Evolutionary conservation across 148 eudicot genomes (phyloP).

Genomic region (Polygonum maritimum): DNA sequence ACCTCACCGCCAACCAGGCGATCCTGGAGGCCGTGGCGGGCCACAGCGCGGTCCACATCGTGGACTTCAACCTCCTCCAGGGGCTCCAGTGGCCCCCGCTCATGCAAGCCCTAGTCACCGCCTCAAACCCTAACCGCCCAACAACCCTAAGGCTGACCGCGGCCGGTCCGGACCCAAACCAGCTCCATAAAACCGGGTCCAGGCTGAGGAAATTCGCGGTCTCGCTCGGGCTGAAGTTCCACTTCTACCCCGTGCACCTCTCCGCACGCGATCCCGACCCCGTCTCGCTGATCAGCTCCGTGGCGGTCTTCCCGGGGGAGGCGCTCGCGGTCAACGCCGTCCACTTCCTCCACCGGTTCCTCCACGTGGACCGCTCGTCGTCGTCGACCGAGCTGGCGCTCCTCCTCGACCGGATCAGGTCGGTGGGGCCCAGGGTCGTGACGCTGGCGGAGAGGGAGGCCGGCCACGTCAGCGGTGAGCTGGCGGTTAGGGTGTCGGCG

Average conservation of each 20-base stretch:
- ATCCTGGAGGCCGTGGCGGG: constrained; percentile 62
- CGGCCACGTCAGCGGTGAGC: constrained; percentile 49
- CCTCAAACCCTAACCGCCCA: constrained; percentile 26
- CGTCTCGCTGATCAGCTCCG: background rate
- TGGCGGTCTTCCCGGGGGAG: constrained; percentile 37
- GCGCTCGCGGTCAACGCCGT: constrained; percentile 67
- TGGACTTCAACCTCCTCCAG: constrained; percentile 82
- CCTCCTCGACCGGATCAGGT: constrained; percentile 46
- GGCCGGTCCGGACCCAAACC: constrained; percentile 33
- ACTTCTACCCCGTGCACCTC: constrained; percentile 39
- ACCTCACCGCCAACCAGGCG: constrained; percentile 87
- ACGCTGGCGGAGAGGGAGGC: constrained; percentile 73
- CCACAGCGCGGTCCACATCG: constrained; percentile 46
- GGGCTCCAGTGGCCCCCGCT: constrained; percentile 96
- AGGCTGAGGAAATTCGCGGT: constrained; percentile 59
- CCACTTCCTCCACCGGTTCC: constrained; percentile 58
- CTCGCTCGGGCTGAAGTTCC: constrained; percentile 56
- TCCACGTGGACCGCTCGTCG: constrained; percentile 28
- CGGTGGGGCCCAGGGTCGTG: constrained; percentile 57
- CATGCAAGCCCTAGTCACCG: constrained; percentile 52
- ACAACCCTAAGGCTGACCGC: constrained; percentile 59
- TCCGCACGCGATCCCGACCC: constrained; percentile 20
- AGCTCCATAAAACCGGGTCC: constrained; percentile 56
- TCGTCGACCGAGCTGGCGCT: background rate
- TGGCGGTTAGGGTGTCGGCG: constrained; percentile 37